Base-by-base conservation (phyloP, 306 rosid species). In the Benincasa hispida region DNA sequence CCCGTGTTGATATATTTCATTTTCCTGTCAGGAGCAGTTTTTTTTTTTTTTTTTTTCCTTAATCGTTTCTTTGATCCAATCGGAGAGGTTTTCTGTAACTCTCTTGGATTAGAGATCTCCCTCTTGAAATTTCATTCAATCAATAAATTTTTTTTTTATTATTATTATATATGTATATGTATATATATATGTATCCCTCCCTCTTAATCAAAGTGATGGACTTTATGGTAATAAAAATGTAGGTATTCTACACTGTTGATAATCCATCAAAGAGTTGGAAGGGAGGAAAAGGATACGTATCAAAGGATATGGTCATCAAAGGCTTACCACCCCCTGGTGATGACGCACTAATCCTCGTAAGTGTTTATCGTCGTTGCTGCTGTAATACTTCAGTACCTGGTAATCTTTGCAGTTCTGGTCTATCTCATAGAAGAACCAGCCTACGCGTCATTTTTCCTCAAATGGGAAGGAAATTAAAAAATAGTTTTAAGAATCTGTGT, bases 251-350 rank as follows among this genome's bases (percentile, higher is more conserved):
- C 83, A 91, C 92, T 1, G 98, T 95, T 13, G 93, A 90, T 80
- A 88, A 87, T 74, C 97, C 99, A 42, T 76, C 98, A 13, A 86
- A 87, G 82, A 92, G 56, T 74, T 95, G 99, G 99, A 90, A 82
- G 80, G 99, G 98, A 76, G 99, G 99, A 32, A 84, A 81, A 70
- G 99, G 99, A 74, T 84, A 74, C 81, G 82, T 95, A 87, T 88
- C 99, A 41, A 89, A 87, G 88, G 98, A 92, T 76, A 85, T 92
- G 86, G 91, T 77, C 62, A 57, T 78, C 77, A 95, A 95, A 89
- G 97, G 98, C 87, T 88, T 95, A 85, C 99, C 99, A 42, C 75
- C 42, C 79, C 97, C 99, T 47, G 81, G 87, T 42, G 88, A 86
- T 51, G 97, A 95, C 79, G 79, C 93, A 50, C 90, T 90, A 74